A percentile compares a stretch with the other conserved stretches of the same genome.
phyloP scores from a whole-genome alignment of 1,284 basidiomycete genomes.

The Pseudozyma sp. region DNA sequence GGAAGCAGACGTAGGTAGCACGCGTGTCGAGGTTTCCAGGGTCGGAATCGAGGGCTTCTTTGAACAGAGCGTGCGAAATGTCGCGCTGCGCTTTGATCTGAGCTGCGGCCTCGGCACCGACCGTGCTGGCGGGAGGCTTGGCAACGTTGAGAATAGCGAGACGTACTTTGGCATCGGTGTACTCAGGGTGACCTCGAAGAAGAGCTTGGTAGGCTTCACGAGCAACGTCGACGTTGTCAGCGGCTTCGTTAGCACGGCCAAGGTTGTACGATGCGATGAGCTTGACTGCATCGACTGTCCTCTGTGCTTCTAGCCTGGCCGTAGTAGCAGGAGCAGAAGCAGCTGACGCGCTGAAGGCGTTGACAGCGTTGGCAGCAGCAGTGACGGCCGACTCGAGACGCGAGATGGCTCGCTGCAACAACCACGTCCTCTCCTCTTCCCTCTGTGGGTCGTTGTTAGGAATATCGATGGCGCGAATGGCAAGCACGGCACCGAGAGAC shows the following conservation, averaged over 20 bases:
- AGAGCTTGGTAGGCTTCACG: conserved; percentile 61
- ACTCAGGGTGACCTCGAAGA: conserved; percentile 65
- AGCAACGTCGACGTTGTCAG: conserved; percentile 53
- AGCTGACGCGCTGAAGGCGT: conserved; percentile 26
- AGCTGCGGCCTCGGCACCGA: conserved; percentile 25
- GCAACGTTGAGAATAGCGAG: conserved; percentile 61
- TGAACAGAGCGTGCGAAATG: conserved; percentile 55
- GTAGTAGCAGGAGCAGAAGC: conserved; percentile 35
- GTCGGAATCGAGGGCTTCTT: conserved; percentile 63
- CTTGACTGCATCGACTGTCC: conserved; percentile 53
- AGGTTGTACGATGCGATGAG: conserved; percentile 65
- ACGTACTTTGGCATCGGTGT: conserved; percentile 67
- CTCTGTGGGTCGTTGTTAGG: conserved; percentile 34
- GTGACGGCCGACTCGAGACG: conserved; percentile 51
- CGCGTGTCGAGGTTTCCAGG: conserved; percentile 64
- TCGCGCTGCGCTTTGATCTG: conserved; percentile 48
- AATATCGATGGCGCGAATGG: conserved; percentile 48
- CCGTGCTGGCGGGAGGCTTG: conserved; percentile 18
- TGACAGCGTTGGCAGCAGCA: conserved; percentile 30
- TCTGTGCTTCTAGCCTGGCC: conserved; percentile 35
- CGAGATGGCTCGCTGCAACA: conserved; percentile 48
- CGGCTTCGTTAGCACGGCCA: conserved; percentile 60
- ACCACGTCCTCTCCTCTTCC: conserved; percentile 35
- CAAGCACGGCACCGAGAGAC: conserved; percentile 56
- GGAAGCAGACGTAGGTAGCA: conserved; percentile 64